These are phyloP conservation scores for Durusdinium trenchii DNA, from an alignment of 73 alveolate species.

Conservation along the genomic window DNA sequence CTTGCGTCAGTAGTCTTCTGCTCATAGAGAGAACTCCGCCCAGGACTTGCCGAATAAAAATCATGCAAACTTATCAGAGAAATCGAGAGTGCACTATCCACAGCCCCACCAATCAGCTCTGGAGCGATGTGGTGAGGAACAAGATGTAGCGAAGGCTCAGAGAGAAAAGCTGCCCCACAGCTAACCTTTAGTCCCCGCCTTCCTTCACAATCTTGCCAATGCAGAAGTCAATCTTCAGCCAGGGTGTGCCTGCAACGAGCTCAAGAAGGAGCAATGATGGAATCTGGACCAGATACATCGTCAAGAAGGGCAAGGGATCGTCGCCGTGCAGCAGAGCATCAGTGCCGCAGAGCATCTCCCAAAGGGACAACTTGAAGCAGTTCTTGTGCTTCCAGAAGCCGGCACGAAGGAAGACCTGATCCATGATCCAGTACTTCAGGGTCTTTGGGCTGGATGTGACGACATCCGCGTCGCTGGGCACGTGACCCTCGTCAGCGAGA, in stretches of 20 bases:
- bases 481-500: not conserved
- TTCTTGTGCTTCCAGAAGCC: slow-evolving; percentile 25
- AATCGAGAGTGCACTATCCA: too few species aligned
- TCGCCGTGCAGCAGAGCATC: slow-evolving; percentile 15
- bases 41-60: too few species aligned
- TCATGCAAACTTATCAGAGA: too few species aligned
- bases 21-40: too few species aligned
- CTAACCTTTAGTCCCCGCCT: slow-evolving; percentile 42
- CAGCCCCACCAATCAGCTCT: too few species aligned
- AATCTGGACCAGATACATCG: slow-evolving; percentile 23
- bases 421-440: slow-evolving; percentile 22
- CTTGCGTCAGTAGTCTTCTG: too few species aligned
- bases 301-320: slow-evolving; percentile 13
- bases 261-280: not conserved
- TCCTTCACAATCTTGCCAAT: slow-evolving; percentile 32
- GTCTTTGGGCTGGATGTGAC: not conserved
- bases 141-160: too few species aligned
- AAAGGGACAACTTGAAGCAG: slow-evolving; percentile 16
- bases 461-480: not conserved
- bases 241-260: slow-evolving; percentile 14
- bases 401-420: not conserved
- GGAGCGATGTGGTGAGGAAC: too few species aligned
- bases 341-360: not conserved
- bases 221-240: slow-evolving; percentile 47
- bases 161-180: too few species aligned